Base-by-base conservation (phyloP, 2,329 filamentous ascomycete genomes). In the Beauveria sp. region DNA sequence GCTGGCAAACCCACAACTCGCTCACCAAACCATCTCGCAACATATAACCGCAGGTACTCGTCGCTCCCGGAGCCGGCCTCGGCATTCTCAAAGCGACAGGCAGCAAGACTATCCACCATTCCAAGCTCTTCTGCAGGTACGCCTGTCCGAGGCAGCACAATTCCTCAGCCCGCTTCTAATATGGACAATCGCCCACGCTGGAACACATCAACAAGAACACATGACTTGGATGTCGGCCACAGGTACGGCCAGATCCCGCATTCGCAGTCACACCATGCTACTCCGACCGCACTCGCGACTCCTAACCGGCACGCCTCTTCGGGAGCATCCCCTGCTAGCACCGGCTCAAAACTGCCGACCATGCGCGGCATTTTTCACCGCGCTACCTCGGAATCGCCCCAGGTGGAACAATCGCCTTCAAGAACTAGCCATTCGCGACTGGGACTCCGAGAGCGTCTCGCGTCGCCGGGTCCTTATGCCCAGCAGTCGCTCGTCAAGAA, bases 151-250 rank as follows among this genome's bases (percentile, higher is more conserved):
- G 73, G 68, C 53, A 69, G 67, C 60, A 72, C 68, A 60, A 68
- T 76, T 54, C 71, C 79, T 60, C 77, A 80, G 56, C 76, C 81
- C 61, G 70, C 76, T 45, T 75, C 79, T 2, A 78, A 77, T 12
- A 66, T 79, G 40, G 71, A 81, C 62, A 78, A 82, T 61, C 85
- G 88, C 56, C 90, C 90, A 3, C 82, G 86, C 62, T 95, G 90
- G 90, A 93, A 87, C 69, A 70, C 69, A 12, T 89, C 86, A 34
- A 84, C 86, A 6, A 91, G 88, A 67, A 81, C 83, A 5, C 75
- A 76, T 7, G 81, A 86, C 63, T 77, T 86, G n/a, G 81, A 87
- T 38, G 82, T 84, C 18, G 26, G 47, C 28, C 43, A 16, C 12
- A 20, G 24, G 12, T 57, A n/a, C 86, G 86, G 86, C 49, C 49